Conservation (phyloP, 805 yeast species). For the Suhomyces sp. region DNA sequence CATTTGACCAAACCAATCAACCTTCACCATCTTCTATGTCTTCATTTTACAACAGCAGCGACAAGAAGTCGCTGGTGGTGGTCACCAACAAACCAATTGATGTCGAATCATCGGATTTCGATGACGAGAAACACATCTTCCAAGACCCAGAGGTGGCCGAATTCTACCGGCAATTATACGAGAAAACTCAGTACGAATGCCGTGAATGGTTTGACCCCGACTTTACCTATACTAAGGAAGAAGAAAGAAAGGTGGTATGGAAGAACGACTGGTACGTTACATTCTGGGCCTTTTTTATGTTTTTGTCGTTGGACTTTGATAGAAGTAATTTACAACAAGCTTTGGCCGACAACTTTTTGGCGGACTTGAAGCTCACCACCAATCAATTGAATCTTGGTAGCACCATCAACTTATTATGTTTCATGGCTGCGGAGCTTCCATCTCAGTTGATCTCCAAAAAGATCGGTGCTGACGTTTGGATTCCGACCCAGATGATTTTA, state of each 20-base stretch:
- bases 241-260: slow-evolving; percentile 40
- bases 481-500: slow-evolving; percentile 25
- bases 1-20: no score
- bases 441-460: slow-evolving; percentile 63
- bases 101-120: slow-evolving; percentile 1
- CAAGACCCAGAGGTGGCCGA: slow-evolving; percentile 33
- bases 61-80: no score
- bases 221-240: slow-evolving; percentile 33
- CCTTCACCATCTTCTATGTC: no score
- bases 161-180: slow-evolving; percentile 29
- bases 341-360: slow-evolving; percentile 20
- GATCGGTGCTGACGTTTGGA: slow-evolving; percentile 50
- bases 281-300: slow-evolving; percentile 51
- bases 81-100: slow-evolving; percentile 1
- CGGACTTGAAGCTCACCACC: slow-evolving; percentile 46
- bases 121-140: slow-evolving; percentile 23
- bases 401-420: slow-evolving; percentile 52
- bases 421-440: slow-evolving; percentile 60
- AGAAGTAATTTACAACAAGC: slow-evolving; percentile 25
- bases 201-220: slow-evolving; percentile 34
- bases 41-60: no score
- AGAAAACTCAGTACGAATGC: slow-evolving; percentile 33
- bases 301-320: slow-evolving; percentile 24
- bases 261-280: slow-evolving; percentile 58
- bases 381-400: slow-evolving; percentile 59